Evolutionary conservation across 495 filamentous ascomycete species (phyloP).

Genomic region (Daldinia grandis): DNA sequence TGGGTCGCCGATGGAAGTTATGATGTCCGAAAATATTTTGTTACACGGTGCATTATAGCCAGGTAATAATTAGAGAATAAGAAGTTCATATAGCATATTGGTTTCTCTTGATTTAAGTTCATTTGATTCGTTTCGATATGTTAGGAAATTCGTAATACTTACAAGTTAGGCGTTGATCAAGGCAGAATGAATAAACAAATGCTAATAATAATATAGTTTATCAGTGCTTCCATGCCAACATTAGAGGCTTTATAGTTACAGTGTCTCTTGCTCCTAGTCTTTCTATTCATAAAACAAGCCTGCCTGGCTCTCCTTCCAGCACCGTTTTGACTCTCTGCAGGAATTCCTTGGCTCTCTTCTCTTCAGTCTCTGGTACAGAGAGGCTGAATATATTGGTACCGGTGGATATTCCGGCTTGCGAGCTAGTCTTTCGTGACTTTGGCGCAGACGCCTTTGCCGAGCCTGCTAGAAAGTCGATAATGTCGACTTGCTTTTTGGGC

Average conservation of each 20-base stretch:
- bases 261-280: constrained; percentile 1
- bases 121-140: background rate
- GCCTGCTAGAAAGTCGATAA: constrained; percentile 79
- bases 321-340: constrained; percentile 82
- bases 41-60: background rate
- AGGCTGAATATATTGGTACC: constrained; percentile 84
- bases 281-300: constrained; percentile 68
- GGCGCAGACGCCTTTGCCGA: constrained; percentile 45
- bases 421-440: constrained; percentile 44
- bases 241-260: constrained; percentile 45
- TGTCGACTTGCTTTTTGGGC: constrained; percentile 62
- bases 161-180: background rate
- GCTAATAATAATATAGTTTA: constrained; percentile 39
- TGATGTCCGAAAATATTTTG: background rate
- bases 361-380: constrained; percentile 76
- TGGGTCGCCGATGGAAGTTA: too few relatives aligned
- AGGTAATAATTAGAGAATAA: background rate
- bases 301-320: constrained; percentile 82
- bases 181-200: constrained; percentile 11
- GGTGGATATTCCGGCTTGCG: constrained; percentile 51
- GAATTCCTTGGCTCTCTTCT: constrained; percentile 80
- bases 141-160: background rate
- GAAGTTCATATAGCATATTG: background rate
- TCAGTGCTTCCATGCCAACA: constrained; percentile 27
- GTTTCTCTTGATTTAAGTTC: background rate